Percentiles rank a stretch among this genome's conserved stretches.
These are phyloP conservation scores for Glaciozyma antarctica DNA, from an alignment of 768 basidiomycete genomes.

Conservation along the genomic window DNA sequence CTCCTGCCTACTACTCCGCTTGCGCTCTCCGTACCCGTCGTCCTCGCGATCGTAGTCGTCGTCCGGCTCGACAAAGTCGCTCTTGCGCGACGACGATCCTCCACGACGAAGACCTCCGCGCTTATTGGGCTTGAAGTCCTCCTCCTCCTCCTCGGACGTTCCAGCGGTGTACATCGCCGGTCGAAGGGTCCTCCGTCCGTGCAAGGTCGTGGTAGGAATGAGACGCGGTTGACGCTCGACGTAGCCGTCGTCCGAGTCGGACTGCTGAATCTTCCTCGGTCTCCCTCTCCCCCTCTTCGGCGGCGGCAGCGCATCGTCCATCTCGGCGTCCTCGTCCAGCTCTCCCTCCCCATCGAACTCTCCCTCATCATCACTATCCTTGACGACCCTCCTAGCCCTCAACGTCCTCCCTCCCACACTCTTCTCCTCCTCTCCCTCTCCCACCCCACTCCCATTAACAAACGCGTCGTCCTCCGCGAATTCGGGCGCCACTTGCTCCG, in stretches of 20 bases:
- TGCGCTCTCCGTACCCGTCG: neutral
- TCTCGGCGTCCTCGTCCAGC: neutral
- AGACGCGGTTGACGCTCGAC: neutral
- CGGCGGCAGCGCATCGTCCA: neutral
- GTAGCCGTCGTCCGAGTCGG: neutral
- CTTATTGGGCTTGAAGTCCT: slow-evolving; percentile 4
- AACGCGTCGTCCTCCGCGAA: neutral
- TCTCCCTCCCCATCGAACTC: neutral
- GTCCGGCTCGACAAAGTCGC: slow-evolving; percentile 12
- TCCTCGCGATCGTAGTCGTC: slow-evolving; percentile 10
- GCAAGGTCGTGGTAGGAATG: neutral
- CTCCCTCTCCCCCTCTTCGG: neutral
- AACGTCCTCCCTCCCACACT: neutral
- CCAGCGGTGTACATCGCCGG: neutral
- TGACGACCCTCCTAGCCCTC: neutral
- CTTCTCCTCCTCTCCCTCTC: slow-evolving; percentile 21
- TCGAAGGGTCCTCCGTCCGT: neutral
- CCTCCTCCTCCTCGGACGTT: slow-evolving; percentile 5
- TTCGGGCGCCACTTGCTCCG: neutral
- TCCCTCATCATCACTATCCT: slow-evolving; percentile 1
- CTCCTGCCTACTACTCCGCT: neutral
- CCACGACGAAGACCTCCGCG: neutral
- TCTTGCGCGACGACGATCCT: neutral
- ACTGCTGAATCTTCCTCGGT: neutral
- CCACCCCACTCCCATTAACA: neutral